Conservation (phyloP, 768 basidiomycete species). For the Hortiboletus campestris region DNA sequence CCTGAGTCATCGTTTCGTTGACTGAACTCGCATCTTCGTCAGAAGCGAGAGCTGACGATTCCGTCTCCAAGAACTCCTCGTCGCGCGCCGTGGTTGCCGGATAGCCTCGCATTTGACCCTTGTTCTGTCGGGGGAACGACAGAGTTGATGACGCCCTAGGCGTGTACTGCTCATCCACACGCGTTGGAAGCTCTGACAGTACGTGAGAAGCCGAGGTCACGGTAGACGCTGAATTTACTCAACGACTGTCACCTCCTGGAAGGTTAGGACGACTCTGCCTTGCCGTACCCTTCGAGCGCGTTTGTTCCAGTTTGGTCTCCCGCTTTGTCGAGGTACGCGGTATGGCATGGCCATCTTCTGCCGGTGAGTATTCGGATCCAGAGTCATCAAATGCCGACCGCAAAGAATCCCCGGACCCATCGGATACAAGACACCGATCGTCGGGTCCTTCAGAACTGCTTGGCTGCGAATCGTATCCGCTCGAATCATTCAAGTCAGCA, state of each 20-base stretch:
- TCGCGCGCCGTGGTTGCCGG: not conserved
- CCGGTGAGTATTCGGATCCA: slow-evolving; percentile 32
- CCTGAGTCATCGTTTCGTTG: not conserved
- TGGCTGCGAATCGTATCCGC: slow-evolving; percentile 19
- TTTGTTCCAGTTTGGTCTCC: slow-evolving; percentile 9
- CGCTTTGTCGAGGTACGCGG: slow-evolving; percentile 1
- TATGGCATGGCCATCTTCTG: slow-evolving; percentile 7
- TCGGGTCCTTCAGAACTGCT: slow-evolving; percentile 14
- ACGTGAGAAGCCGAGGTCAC: slow-evolving; percentile 5
- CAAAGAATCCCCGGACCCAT: slow-evolving; percentile 20
- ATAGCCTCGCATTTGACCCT: not conserved
- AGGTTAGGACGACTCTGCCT: slow-evolving; percentile 6
- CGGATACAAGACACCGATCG: slow-evolving; percentile 13
- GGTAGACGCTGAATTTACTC: slow-evolving; percentile 1
- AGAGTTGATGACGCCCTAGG: slow-evolving; percentile 10
- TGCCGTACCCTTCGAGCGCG: not conserved
- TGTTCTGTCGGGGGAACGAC: slow-evolving; percentile 7
- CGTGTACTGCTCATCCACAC: slow-evolving; percentile 21
- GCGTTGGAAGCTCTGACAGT: slow-evolving; percentile 1
- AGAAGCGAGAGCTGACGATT: slow-evolving; percentile 12
- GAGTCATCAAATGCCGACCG: slow-evolving; percentile 26
- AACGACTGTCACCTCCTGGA: slow-evolving; percentile 4
- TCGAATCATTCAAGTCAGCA: slow-evolving; percentile 6
- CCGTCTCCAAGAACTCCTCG: slow-evolving; percentile 7
- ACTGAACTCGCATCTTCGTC: slow-evolving; percentile 15